Base-by-base conservation (phyloP, 495 filamentous ascomycete species). In the Jackrogersella multiformis region DNA sequence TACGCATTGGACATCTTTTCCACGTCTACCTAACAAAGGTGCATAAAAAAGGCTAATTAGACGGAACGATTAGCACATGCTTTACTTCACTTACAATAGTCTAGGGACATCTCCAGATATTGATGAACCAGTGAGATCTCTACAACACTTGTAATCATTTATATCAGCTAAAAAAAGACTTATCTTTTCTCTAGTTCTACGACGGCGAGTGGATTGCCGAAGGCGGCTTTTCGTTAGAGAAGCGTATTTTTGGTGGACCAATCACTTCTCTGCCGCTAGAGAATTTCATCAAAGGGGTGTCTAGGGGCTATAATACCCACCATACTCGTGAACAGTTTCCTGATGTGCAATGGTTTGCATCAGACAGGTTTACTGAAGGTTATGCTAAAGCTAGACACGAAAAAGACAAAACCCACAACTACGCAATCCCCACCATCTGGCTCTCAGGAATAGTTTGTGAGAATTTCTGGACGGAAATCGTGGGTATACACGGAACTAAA, bases 391-490 rank as follows among this genome's bases (percentile, higher is more conserved):
- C n/a, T n/a, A n/a, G n/a, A n/a, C n/a, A n/a, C n/a, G n/a, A 30
- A 30, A 30, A 4, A 4, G 7, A 30, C 26, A 30, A 30, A 30
- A 7, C 26, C 26, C 26, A 7, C 26, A 30, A 20, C n/a, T 56
- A 32, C 41, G 2, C 20, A 20, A 12, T 56, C 23, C 51, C 48
- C 2, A 24, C 28, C 2, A 5, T 30, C 5, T 63, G 32, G 20
- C 12, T 28, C 4, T 56, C 60, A 0, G 49, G 35, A 32, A 12
- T 63, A n/a, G 1, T 63, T 10, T 49, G 60, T 16, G 51, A 63
- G 15, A 46, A 48, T 2, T 63, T 30, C 41, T 63, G 60, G 60
- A 49, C 51, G 28, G 23, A 32, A 6, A 7, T 56, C 24, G 42
- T 56, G 18, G 5, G 16, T 15, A 4, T 0, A 10, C 51, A 26